phyloP scores from a whole-genome alignment of 306 rosid genomes.

The Aeschynomene evenia region DNA sequence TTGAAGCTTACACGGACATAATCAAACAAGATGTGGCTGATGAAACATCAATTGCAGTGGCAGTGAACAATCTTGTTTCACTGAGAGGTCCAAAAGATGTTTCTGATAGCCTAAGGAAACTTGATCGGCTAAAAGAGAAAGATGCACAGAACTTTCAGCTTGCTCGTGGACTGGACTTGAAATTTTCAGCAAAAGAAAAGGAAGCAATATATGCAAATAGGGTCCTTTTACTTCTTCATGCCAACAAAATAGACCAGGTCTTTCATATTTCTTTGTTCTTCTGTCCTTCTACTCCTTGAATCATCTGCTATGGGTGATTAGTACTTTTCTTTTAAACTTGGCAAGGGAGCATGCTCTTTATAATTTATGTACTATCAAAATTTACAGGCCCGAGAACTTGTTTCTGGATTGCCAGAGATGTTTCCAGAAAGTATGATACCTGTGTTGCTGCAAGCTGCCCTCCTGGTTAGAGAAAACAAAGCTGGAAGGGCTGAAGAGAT shows the following conservation, averaged over 20 bases:
- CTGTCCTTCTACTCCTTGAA: background rate
- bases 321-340: background rate
- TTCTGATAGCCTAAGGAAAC: slow-evolving; percentile 89
- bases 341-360: slow-evolving; percentile 24
- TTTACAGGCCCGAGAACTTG: slow-evolving; percentile 85
- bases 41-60: slow-evolving; percentile 85
- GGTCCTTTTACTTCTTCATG: slow-evolving; percentile 86
- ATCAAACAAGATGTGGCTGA: slow-evolving; percentile 80
- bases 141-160: slow-evolving; percentile 70
- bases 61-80: slow-evolving; percentile 82
- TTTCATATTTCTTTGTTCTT: slow-evolving; percentile 12
- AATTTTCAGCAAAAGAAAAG: slow-evolving; percentile 68
- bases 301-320: background rate
- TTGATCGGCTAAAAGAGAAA: slow-evolving; percentile 83
- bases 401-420: slow-evolving; percentile 68
- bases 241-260: slow-evolving; percentile 92
- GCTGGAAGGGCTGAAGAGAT: slow-evolving; percentile 92
- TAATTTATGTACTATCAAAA: slow-evolving; percentile 23
- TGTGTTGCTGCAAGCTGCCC: slow-evolving; percentile 76
- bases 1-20: slow-evolving; percentile 59
- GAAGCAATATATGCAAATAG: slow-evolving; percentile 84
- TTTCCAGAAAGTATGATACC: slow-evolving; percentile 76
- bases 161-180: slow-evolving; percentile 66
- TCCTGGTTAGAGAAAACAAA: slow-evolving; percentile 89
- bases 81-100: slow-evolving; percentile 88